A percentile compares a stretch with the other conserved stretches of the same genome.
Evolutionary conservation across 495 filamentous ascomycete genomes (phyloP).

Genomic region (Tuber calosporum): DNA sequence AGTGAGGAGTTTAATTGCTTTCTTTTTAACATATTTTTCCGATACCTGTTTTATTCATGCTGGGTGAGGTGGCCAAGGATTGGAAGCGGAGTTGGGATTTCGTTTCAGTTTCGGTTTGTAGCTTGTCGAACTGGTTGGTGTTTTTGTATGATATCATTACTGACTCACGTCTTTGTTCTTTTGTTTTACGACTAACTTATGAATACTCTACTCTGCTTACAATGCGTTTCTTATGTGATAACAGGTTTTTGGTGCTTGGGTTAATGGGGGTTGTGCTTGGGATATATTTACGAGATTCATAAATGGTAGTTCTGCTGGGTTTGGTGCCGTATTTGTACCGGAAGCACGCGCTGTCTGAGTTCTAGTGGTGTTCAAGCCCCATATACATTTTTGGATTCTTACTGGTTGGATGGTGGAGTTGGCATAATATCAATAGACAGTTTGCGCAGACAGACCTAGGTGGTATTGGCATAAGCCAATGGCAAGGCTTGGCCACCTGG

Average conservation of each 20-base stretch:
- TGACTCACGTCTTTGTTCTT: slow-evolving; percentile 1
- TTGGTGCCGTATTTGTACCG: background rate
- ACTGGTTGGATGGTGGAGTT: background rate
- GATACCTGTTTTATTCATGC: slow-evolving; percentile 5
- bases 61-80: background rate
- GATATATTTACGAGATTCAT: background rate
- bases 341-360: background rate
- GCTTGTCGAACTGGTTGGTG: slow-evolving; percentile 6
- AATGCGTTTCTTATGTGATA: background rate
- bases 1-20: slow-evolving; percentile 8
- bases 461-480: no score
- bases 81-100: background rate
- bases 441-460: no score
- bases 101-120: slow-evolving; percentile 9
- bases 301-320: background rate
- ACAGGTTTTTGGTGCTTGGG: background rate
- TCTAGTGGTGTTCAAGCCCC: background rate
- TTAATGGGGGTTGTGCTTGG: background rate
- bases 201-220: slow-evolving; percentile 3
- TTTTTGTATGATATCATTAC: slow-evolving; percentile 17
- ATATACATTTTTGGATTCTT: background rate
- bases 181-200: slow-evolving; percentile 8
- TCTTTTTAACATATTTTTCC: slow-evolving; percentile 5
- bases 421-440: background rate
- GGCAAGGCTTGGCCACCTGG: no score